Evolutionary conservation across 768 basidiomycete species (phyloP).

Genomic region (Leucogyrophana mollusca): DNA sequence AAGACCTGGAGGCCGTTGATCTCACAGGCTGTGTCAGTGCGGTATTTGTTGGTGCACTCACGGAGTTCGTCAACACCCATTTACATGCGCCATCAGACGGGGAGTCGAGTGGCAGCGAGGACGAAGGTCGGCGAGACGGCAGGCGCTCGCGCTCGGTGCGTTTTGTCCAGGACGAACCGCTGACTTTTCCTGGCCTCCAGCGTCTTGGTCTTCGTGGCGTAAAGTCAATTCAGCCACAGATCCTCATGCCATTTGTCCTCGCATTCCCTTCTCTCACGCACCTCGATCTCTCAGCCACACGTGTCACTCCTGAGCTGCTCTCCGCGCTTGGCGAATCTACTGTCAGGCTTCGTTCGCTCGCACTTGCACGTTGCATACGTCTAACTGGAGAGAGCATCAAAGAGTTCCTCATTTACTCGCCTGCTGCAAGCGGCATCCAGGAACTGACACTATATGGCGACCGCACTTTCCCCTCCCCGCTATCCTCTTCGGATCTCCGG

Average conservation of each 20-base stretch:
- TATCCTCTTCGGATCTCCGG: slow-evolving; percentile 62
- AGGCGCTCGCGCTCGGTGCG: slow-evolving; percentile 32
- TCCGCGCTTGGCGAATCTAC: slow-evolving; percentile 63
- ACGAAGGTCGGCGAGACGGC: slow-evolving; percentile 28
- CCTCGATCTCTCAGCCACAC: slow-evolving; percentile 91
- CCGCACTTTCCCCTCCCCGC: slow-evolving; percentile 73
- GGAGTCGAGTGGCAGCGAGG: slow-evolving; percentile 46
- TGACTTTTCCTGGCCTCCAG: slow-evolving; percentile 66
- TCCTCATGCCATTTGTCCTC: slow-evolving; percentile 70
- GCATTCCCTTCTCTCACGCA: slow-evolving; percentile 87
- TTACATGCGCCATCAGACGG: slow-evolving; percentile 42
- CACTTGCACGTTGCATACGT: slow-evolving; percentile 82
- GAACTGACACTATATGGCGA: slow-evolving; percentile 93
- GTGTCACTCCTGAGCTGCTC: slow-evolving; percentile 74
- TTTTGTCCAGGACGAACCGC: slow-evolving; percentile 44
- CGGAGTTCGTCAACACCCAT: slow-evolving; percentile 76
- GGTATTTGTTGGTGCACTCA: slow-evolving; percentile 83
- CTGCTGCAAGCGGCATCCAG: slow-evolving; percentile 55
- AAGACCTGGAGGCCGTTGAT: slow-evolving; percentile 85
- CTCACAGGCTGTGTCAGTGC: slow-evolving; percentile 93
- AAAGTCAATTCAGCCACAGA: slow-evolving; percentile 69
- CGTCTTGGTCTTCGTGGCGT: slow-evolving; percentile 83
- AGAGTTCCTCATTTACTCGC: slow-evolving; percentile 67
- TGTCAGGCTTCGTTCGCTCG: slow-evolving; percentile 72
- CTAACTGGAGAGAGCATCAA: slow-evolving; percentile 79